Evolutionary conservation across 768 basidiomycete species (phyloP).

Genomic region (Russula virescens): DNA sequence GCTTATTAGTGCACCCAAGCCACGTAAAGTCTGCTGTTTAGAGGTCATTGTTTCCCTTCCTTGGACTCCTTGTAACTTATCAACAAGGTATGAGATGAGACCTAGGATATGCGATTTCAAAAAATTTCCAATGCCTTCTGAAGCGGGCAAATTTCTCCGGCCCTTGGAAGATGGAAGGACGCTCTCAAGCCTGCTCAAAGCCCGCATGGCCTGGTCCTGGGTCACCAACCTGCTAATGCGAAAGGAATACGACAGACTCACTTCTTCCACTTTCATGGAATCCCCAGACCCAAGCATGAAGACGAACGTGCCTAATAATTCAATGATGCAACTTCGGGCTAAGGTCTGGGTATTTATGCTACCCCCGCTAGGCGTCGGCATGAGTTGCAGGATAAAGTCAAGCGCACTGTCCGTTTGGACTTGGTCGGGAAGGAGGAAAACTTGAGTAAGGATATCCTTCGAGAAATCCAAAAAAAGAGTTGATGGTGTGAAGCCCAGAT

Average conservation of each 20-base stretch:
- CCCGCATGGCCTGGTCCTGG: constrained; percentile 34
- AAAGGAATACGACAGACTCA: constrained; percentile 2
- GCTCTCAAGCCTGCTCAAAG: constrained; percentile 40
- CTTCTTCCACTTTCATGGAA: constrained; percentile 35
- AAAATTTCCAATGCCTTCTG: constrained; percentile 47
- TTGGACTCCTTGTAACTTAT: constrained; percentile 77
- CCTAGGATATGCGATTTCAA: constrained; percentile 77
- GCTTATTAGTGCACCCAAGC: constrained; percentile 66
- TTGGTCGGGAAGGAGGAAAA: constrained; percentile 54
- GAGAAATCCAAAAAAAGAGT: constrained; percentile 52
- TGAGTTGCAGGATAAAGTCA: constrained; percentile 53
- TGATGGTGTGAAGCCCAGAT: constrained; percentile 42
- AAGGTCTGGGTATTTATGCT: constrained; percentile 42
- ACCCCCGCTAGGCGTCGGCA: constrained; percentile 41
- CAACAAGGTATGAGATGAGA: constrained; percentile 78
- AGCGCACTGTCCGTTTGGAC: constrained; percentile 54
- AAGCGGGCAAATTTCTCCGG: constrained; percentile 27
- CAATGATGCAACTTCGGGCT: constrained; percentile 61
- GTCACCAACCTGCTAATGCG: not conserved
- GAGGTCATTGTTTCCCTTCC: constrained; percentile 63
- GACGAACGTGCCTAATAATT: constrained; percentile 69
- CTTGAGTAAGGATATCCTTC: constrained; percentile 56
- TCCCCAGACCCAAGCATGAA: constrained; percentile 72
- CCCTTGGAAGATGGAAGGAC: constrained; percentile 30
- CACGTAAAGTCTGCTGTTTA: constrained; percentile 75